Conservation (phyloP, 306 rosid species). For the Leucaena leucocephala region DNA sequence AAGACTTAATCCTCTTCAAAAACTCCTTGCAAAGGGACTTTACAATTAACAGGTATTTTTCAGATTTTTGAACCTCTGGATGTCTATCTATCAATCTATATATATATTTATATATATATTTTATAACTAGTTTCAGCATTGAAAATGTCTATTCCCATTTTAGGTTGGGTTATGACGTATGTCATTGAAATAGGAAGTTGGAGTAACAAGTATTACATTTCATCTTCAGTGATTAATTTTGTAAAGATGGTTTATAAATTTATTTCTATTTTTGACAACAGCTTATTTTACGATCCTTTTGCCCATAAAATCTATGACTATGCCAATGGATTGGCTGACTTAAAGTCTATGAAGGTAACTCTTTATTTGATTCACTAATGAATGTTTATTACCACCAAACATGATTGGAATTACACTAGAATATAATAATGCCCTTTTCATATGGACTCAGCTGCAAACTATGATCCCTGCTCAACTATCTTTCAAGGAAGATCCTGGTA, state of each 20-base stretch:
- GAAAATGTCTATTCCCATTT: background rate
- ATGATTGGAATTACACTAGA: slow-evolving; percentile 6
- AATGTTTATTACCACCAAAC: slow-evolving; percentile 16
- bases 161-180: slow-evolving; percentile 9
- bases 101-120: background rate
- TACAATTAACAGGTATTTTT: slow-evolving; percentile 74
- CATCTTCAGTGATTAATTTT: background rate
- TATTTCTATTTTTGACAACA: slow-evolving; percentile 55
- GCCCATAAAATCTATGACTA: slow-evolving; percentile 48
- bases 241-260: slow-evolving; percentile 13
- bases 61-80: background rate
- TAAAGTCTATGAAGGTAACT: slow-evolving; percentile 52
- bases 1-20: slow-evolving; percentile 63
- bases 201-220: background rate
- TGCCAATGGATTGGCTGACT: slow-evolving; percentile 43
- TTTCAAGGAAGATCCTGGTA: slow-evolving; percentile 91
- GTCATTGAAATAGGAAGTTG: slow-evolving; percentile 2
- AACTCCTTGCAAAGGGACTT: slow-evolving; percentile 77
- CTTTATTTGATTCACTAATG: slow-evolving; percentile 28
- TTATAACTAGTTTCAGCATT: background rate
- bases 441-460: slow-evolving; percentile 52
- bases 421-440: slow-evolving; percentile 30
- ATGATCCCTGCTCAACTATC: slow-evolving; percentile 75
- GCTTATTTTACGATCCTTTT: slow-evolving; percentile 88
- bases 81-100: background rate